Conservation (phyloP, 495 filamentous ascomycete genomes). For the Penicillium lividum region DNA sequence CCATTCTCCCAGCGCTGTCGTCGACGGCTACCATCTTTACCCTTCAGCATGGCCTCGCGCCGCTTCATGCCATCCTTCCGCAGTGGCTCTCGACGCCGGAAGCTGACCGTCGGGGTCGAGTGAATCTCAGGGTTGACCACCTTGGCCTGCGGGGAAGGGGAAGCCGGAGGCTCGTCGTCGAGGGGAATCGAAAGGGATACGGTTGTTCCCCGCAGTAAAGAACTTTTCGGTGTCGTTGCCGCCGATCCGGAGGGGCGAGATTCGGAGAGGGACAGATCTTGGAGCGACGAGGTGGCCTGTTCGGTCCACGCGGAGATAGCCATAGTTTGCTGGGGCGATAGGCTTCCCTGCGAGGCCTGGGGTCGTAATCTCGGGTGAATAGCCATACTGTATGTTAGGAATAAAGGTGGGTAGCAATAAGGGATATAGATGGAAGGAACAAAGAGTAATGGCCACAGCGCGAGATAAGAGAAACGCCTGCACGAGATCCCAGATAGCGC, state of each 20-base stretch:
- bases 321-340: constrained; percentile 46
- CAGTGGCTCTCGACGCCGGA: constrained; percentile 49
- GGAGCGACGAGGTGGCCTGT: constrained; percentile 47
- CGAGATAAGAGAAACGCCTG: constrained; percentile 21
- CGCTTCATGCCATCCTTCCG: constrained; percentile 63
- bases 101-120: constrained; percentile 31
- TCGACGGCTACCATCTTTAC: constrained; percentile 87
- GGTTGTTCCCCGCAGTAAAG: constrained; percentile 39
- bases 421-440: constrained; percentile 12
- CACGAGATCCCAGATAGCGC: constrained; percentile 21
- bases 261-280: constrained; percentile 44
- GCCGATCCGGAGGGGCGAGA: constrained; percentile 17
- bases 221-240: constrained; percentile 28
- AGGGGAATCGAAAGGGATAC: constrained; percentile 52
- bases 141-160: constrained; percentile 26
- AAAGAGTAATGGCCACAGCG: constrained; percentile 4
- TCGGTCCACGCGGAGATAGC: constrained; percentile 56
- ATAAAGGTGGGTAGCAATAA: constrained; percentile 3
- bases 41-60: constrained; percentile 81
- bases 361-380: constrained; percentile 42
- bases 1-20: constrained; percentile 95
- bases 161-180: constrained; percentile 40
- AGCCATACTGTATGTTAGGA: constrained; percentile 32
- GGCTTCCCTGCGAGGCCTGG: constrained; percentile 26
- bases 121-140: constrained; percentile 21